These are phyloP conservation scores for Boletus eberwhitei DNA, from an alignment of 768 basidiomycete genomes.

Conservation along the genomic window DNA sequence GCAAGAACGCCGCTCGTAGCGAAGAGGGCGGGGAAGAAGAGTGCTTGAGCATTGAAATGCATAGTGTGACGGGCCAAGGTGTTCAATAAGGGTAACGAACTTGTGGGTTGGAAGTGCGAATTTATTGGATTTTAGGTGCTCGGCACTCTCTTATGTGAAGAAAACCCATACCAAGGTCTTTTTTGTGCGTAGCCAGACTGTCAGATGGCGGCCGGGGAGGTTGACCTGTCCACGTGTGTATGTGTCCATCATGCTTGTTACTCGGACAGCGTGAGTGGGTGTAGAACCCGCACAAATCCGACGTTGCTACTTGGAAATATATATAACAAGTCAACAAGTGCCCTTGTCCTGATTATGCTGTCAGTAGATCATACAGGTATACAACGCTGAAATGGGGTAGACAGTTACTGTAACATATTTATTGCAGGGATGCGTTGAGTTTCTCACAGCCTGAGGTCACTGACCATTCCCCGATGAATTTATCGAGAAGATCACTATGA, in stretches of 20 bases:
- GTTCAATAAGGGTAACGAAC: neutral
- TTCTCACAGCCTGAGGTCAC: too few species aligned
- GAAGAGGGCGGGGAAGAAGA: neutral
- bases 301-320: neutral
- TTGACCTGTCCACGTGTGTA: neutral
- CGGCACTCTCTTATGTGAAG: neutral
- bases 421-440: too few species aligned
- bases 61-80: neutral
- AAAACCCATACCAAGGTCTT: neutral
- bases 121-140: neutral
- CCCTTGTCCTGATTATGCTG: neutral
- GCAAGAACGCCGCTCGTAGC: neutral
- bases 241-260: neutral
- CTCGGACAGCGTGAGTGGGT: neutral
- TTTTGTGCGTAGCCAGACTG: neutral
- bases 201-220: neutral
- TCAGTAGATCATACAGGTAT: neutral
- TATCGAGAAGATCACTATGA: too few species aligned
- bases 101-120: too few species aligned
- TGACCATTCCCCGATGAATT: too few species aligned
- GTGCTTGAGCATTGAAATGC: neutral
- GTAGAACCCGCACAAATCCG: neutral
- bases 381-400: neutral
- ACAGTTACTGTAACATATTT: neutral
- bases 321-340: neutral